Conservation (phyloP, 2,329 filamentous ascomycete species). For the Sordariomycetes sp. region DNA sequence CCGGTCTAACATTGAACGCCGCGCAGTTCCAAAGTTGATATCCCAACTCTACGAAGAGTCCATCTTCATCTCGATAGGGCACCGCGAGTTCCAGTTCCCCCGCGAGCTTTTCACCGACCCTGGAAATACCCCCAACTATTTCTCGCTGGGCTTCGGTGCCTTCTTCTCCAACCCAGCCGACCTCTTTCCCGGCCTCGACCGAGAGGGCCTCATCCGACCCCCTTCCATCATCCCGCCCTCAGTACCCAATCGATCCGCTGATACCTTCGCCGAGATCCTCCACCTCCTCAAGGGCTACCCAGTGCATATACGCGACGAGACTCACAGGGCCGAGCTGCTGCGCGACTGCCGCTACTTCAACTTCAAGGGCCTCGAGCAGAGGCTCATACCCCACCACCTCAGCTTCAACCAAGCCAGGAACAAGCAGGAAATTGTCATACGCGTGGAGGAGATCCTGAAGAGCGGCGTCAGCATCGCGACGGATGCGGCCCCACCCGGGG, state of each 20-base stretch:
- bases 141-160: slow-evolving; percentile 78
- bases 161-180: slow-evolving; percentile 76
- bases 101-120: slow-evolving; percentile 76
- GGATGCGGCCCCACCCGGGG: slow-evolving; percentile 23
- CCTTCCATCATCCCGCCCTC: slow-evolving; percentile 76
- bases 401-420: slow-evolving; percentile 61
- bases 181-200: slow-evolving; percentile 76
- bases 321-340: slow-evolving; percentile 67
- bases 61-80: slow-evolving; percentile 86
- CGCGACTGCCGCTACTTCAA: slow-evolving; percentile 89
- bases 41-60: slow-evolving; percentile 85
- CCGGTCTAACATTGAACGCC: slow-evolving; percentile 6
- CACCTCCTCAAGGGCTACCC: slow-evolving; percentile 78
- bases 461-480: slow-evolving; percentile 61
- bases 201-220: slow-evolving; percentile 69
- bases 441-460: slow-evolving; percentile 80
- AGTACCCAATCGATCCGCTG: slow-evolving; percentile 72
- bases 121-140: slow-evolving; percentile 92
- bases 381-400: slow-evolving; percentile 66
- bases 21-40: slow-evolving; percentile 70
- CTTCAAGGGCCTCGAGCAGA: slow-evolving; percentile 83
- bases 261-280: slow-evolving; percentile 73
- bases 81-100: slow-evolving; percentile 79
- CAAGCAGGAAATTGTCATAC: slow-evolving; percentile 65
- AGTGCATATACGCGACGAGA: slow-evolving; percentile 62